A percentile compares a stretch with the other conserved stretches of the same genome.
Evolutionary conservation across 2,329 filamentous ascomycete species (phyloP).

Genomic region (Aspergillus latus): DNA sequence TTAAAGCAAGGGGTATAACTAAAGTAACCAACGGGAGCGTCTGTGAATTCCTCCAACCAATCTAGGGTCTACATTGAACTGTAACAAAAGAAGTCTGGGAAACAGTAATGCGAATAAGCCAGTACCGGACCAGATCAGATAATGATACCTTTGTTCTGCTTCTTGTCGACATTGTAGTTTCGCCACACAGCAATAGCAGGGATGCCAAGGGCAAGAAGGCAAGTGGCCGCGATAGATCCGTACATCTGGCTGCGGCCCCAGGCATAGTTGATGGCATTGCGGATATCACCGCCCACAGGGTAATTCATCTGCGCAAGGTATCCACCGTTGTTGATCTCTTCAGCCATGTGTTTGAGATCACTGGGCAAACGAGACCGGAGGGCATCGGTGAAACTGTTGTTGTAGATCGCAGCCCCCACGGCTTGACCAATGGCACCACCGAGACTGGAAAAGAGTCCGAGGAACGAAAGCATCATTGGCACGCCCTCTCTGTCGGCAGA

Average conservation of each 20-base stretch:
- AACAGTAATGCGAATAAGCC: neutral
- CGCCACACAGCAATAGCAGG: constrained; percentile 40
- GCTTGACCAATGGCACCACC: constrained; percentile 39
- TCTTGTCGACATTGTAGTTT: constrained; percentile 40
- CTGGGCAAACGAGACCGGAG: constrained; percentile 34
- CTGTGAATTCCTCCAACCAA: neutral
- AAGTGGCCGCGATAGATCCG: constrained; percentile 37
- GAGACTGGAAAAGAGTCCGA: constrained; percentile 37
- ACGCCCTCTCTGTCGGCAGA: constrained; percentile 56
- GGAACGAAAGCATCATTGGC: constrained; percentile 44
- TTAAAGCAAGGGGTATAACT: neutral
- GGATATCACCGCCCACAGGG: constrained; percentile 28
- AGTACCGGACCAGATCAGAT: constrained; percentile 2
- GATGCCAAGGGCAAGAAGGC: constrained; percentile 33
- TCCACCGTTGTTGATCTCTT: constrained; percentile 27
- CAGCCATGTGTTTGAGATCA: constrained; percentile 20
- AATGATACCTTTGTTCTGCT: constrained; percentile 39
- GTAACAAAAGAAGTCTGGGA: no score
- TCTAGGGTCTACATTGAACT: neutral
- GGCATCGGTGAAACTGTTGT: constrained; percentile 53
- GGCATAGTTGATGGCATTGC: constrained; percentile 38
- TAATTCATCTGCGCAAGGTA: constrained; percentile 30
- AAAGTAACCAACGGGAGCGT: neutral
- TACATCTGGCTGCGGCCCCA: constrained; percentile 42
- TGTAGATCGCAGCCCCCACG: constrained; percentile 54